Percentiles rank a stretch among this genome's conserved stretches.
phyloP scores from a whole-genome alignment of 306 rosid genomes.

The Clitoria ternatea region DNA sequence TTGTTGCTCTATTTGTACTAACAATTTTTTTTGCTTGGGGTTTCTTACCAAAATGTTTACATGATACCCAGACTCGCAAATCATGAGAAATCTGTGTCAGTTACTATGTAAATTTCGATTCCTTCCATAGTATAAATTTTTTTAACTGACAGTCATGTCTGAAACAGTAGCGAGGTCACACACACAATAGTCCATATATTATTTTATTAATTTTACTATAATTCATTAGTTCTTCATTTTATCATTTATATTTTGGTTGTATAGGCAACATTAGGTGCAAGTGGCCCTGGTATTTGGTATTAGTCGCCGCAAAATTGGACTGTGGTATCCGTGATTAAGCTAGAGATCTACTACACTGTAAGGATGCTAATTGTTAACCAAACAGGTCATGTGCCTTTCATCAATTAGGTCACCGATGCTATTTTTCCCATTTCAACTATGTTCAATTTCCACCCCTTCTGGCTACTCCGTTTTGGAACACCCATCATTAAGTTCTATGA shows the following conservation, averaged over 20 bases:
- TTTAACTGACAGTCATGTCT: constrained; percentile 32
- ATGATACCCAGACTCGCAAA: constrained; percentile 31
- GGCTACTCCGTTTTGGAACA: neutral
- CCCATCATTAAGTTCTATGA: neutral
- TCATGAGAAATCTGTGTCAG: constrained; percentile 22
- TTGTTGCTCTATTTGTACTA: neutral
- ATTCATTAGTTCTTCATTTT: no score
- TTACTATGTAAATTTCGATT: constrained; percentile 15
- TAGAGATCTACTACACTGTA: constrained; percentile 19
- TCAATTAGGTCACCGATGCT: constrained; percentile 20
- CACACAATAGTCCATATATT: no score
- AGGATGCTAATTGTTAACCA: constrained; percentile 31
- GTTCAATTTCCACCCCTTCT: neutral
- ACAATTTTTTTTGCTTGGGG: neutral
- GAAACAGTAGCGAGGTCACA: constrained; percentile 20
- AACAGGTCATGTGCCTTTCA: constrained; percentile 52
- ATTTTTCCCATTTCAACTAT: constrained; percentile 19
- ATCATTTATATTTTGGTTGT: no score
- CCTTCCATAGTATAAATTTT: constrained; percentile 4
- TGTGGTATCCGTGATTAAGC: constrained; percentile 21
- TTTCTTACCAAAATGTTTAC: constrained; percentile 9
- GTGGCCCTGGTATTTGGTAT: neutral
- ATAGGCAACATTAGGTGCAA: neutral
- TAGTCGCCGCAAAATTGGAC: constrained; percentile 34
- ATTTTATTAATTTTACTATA: no score